Percentiles rank a stretch among this genome's conserved stretches.
Conservation (phyloP, 805 yeast species). For the Yamadazyma endophytica region DNA sequence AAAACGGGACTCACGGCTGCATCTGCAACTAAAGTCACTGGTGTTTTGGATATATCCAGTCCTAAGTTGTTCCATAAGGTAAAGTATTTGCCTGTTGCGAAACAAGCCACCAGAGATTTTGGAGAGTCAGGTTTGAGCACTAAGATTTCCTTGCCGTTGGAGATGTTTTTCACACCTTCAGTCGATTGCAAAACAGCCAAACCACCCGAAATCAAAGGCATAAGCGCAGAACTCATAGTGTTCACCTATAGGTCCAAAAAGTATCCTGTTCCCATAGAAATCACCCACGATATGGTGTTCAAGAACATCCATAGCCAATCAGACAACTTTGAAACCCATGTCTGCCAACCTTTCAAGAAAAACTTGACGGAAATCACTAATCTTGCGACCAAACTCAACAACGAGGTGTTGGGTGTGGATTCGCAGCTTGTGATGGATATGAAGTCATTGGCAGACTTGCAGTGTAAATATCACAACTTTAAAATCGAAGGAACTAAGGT, state of each 20-base stretch:
- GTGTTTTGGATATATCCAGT: slow-evolving; percentile 24
- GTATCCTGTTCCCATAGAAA: slow-evolving; percentile 32
- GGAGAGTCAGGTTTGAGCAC: slow-evolving; percentile 4
- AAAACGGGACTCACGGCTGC: slow-evolving; percentile 28
- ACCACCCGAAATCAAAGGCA: slow-evolving; percentile 19
- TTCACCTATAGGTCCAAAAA: slow-evolving; percentile 29
- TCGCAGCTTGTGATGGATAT: slow-evolving; percentile 26
- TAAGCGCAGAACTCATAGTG: slow-evolving; percentile 29
- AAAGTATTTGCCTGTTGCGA: slow-evolving; percentile 22
- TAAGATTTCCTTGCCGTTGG: slow-evolving; percentile 23
- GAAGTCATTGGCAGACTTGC: slow-evolving; percentile 29
- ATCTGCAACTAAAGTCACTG: slow-evolving; percentile 22
- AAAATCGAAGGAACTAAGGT: slow-evolving; percentile 14
- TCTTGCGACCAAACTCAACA: slow-evolving; percentile 20
- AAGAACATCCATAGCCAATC: slow-evolving; percentile 18
- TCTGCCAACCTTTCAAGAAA: slow-evolving; percentile 17
- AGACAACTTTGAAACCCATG: slow-evolving; percentile 27
- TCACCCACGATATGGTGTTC: slow-evolving; percentile 35
- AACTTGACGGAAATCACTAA: slow-evolving; percentile 21
- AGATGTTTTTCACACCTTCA: slow-evolving; percentile 21
- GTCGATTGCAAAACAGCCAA: slow-evolving; percentile 16
- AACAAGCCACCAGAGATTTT: slow-evolving; percentile 10
- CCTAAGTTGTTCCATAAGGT: slow-evolving; percentile 27
- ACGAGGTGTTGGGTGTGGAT: slow-evolving; percentile 26
- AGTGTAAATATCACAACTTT: slow-evolving; percentile 28